Base-by-base conservation (phyloP, 2,329 filamentous ascomycete species). In the Aureobasidium mangrovei region DNA sequence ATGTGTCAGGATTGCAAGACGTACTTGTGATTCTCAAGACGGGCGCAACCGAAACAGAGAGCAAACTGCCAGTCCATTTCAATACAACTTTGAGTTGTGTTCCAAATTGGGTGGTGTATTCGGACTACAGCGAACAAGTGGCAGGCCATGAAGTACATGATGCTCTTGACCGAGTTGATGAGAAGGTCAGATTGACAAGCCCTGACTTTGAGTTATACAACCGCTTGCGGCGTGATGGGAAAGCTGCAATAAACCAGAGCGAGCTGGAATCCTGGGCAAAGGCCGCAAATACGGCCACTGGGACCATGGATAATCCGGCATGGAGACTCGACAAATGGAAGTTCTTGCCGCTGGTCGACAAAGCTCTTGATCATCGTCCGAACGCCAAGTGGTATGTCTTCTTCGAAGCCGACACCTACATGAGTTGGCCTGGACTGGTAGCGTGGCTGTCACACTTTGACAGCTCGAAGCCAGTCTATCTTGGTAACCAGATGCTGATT, bases 341-440 rank as follows among this genome's bases (percentile, higher is more conserved):
- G 60, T 80, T 79, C 56, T 61, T 80, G 31, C 75, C 77, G 26
- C 77, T 77, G 69, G 66, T 79, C 3, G 58, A 62, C 35, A 54
- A 57, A 8, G 64, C 63, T 2, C 42, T 58, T 26, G 26, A 52
- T 3, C 62, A 67, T 35, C 63, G 65, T 41, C 73, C 74, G 1
- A 65, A 77, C 24, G 75, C 75, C 44, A 77, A 75, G 54, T 83
- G 80, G 80, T 82, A 75, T 57, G 67, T 80, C 47, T 82, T 82
- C 62, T 73, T 80, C 42, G 79, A 81, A 59, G 74, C 77, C 0
- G 79, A 82, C 60, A 81, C 78, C 0, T 81, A 77, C 58, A 65
- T 81, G 40, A 67, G 77, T 7, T 77, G 78, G 70, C 66, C 72
- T 32, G 77, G 75, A n/a, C 49, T 71, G 5, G 58, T 74, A 27